These are phyloP conservation scores for Aspergillus sp. DNA, from an alignment of 2,329 filamentous ascomycete species.

Conservation along the genomic window DNA sequence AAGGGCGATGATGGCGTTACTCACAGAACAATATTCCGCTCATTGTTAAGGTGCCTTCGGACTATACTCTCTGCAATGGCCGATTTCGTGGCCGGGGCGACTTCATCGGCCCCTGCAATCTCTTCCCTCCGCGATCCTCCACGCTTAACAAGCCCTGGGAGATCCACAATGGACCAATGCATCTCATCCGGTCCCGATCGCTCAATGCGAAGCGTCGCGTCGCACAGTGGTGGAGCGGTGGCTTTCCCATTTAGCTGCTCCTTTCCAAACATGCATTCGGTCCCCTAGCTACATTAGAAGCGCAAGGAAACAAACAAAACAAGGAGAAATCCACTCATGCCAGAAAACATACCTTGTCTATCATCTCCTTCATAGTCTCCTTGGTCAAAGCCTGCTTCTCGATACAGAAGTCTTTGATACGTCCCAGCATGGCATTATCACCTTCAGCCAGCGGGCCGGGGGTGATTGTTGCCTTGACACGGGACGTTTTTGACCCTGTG, in stretches of 20 bases:
- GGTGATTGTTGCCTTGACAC: neutral
- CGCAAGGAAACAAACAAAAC: neutral
- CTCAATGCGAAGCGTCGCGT: conserved; percentile 52
- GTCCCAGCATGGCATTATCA: neutral
- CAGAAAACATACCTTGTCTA: neutral
- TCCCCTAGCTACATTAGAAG: neutral
- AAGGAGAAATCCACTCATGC: neutral
- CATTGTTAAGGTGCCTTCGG: neutral
- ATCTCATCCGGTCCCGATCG: conserved; percentile 60
- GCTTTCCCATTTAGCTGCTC: neutral
- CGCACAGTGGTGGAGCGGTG: neutral
- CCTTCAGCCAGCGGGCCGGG: neutral
- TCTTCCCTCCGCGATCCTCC: neutral
- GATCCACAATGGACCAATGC: conserved; percentile 61
- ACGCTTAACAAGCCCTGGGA: conserved; percentile 57
- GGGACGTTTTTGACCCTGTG: neutral
- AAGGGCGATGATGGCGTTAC: neutral
- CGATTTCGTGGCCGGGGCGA: neutral
- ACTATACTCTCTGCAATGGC: neutral
- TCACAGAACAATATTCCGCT: conserved; percentile 8
- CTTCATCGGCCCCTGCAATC: neutral
- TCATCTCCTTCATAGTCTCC: conserved; percentile 4
- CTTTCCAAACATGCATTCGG: neutral
- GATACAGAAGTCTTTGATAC: neutral
- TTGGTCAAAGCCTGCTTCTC: neutral